Base-by-base conservation (phyloP, 495 filamentous ascomycete genomes). In the Trichocladium antarcticum region DNA sequence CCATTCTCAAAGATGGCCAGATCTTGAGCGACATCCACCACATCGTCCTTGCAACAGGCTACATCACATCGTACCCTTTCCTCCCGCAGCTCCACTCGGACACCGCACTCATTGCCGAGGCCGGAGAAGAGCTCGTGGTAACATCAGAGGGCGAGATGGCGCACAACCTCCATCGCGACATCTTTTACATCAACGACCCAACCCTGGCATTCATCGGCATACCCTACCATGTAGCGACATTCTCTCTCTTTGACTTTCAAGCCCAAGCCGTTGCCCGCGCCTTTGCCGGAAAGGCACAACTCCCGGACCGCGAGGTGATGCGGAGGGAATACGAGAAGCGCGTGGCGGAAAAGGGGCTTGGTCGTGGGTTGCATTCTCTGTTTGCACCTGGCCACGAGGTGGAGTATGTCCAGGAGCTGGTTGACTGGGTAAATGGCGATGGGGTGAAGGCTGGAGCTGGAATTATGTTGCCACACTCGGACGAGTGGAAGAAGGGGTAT, bases 121-220 rank as follows among this genome's bases (percentile, higher is more conserved):
- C 78, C 0, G 62, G 67, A 37, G 70, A 78, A 2, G 69, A 60
- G 3, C 58, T 75, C 0, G 57, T 86, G 4, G 73, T 84, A 1
- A 82, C 81, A 4, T 51, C 60, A 0, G 76, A 83, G 46, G 82
- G 81, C 0, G 72, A 67, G 3, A 79, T 78, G 56, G 57, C 80
- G n/a, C 80, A 84, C 57, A 84, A 86, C 54, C 53, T 84, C 5
- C 75, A 83, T 61, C 74, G 75, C 35, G 79, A 84, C 50, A 75
- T 83, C 3, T 83, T 83, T 56, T 84, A 80, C 54, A 83, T 83
- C 37, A 70, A 73, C 0, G 79, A 83, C 45, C 78, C 81, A 0
- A 74, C 78, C 0, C 56, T 84, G 12, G 70, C 70, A 0, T 82
- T 84, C 53, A 64, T 84, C 7, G 80, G 81, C 0, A 68, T 80